Base-by-base conservation (phyloP, 139 green algal species). In the Chlorella sp. region DNA sequence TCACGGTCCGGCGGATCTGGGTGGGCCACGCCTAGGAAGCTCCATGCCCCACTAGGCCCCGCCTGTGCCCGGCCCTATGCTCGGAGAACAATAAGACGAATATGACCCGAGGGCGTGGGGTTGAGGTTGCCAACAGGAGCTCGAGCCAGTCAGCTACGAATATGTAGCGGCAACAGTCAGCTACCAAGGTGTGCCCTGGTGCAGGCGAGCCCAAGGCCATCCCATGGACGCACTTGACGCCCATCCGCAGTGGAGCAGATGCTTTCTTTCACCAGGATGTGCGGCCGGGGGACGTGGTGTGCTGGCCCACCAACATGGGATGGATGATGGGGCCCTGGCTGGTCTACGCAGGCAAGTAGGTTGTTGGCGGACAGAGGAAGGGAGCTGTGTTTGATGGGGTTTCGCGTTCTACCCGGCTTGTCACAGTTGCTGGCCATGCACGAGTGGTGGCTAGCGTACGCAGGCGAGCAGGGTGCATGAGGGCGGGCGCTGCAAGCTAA, bases 291-390 rank as follows among this genome's bases (percentile, higher is more conserved):
- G 93, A 96, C 83, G 94, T 97, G 28, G 93, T 98, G 57, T 92
- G 88, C 42, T 99, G 97, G 97, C 97, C 97, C 36, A 99, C 97
- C 69, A 97, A 93, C 87, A 92, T 99, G 40, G 97, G 97, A 3
- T 99, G 97, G 96, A 99, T 99, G 96, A 99, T 99, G 97, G 97
- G 97, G 0, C 97, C 97, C 0, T 99, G 96, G 95, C 94, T 99
- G 60, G 84, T 99, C 4, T 99, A 97, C 88, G 79, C 79, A 85
- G 79, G 78, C 42, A 12, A 36, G 78, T 53, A 14, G 64, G 64
- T 12, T 26, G 2, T 73, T 3, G 21, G 22, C 21, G 11, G 64
- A 26, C n/a, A 73, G 64, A 30, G 48, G 48, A 9, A 57, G 48
- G 48, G 9, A 78, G 71, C 9, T 9, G 64, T 14, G n/a, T n/a